These are phyloP conservation scores for Saussurea involucrata DNA, from an alignment of 129 eudicot species.

Conservation along the genomic window DNA sequence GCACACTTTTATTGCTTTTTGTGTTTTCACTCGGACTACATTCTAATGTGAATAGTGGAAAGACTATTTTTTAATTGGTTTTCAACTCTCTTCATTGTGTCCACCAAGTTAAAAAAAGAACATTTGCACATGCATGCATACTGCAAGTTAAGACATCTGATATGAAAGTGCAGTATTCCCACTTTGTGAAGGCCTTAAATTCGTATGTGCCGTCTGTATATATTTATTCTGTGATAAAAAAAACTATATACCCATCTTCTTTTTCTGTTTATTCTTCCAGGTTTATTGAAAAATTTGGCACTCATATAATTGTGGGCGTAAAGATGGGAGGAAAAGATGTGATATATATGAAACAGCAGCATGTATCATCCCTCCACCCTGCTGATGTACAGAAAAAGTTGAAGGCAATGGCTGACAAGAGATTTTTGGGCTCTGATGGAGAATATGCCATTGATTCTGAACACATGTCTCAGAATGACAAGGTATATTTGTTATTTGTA, in stretches of 20 bases:
- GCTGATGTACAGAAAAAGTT: constrained; percentile 86
- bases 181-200: not conserved
- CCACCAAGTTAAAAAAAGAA: too few relatives aligned
- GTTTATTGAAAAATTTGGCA: constrained; percentile 91
- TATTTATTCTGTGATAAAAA: not conserved
- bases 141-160: not conserved
- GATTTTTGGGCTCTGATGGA: constrained; percentile 66
- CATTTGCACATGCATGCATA: too few relatives aligned
- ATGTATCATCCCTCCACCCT: constrained; percentile 86
- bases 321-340: constrained; percentile 99
- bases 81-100: too few relatives aligned
- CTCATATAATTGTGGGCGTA: constrained; percentile 88
- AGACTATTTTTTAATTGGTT: too few relatives aligned
- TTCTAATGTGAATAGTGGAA: too few relatives aligned
- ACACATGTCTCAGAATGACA: constrained; percentile 48
- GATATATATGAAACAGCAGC: constrained; percentile 85
- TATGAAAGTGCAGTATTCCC: not conserved
- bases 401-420: constrained; percentile 86
- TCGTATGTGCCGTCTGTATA: not conserved
- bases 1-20: too few relatives aligned
- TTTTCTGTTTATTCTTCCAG: constrained; percentile 31
- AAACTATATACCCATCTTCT: not conserved
- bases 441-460: constrained; percentile 46
- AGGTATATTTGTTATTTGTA: constrained; percentile 38
- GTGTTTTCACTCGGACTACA: not conserved